Conservation (phyloP, 129 eudicot genomes). For the Solidago caesia region DNA sequence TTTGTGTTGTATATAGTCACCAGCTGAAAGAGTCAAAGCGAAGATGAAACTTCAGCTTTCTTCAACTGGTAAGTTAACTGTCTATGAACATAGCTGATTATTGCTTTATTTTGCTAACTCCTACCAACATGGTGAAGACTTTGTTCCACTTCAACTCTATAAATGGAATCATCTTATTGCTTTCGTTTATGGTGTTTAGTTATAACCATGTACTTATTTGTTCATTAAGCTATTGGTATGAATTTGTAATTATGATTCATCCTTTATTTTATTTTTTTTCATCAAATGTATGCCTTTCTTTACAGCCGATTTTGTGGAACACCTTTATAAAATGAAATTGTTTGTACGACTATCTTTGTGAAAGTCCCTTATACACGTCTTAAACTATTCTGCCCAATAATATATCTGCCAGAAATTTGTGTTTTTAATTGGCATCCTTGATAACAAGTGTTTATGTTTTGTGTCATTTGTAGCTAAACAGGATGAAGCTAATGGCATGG, state of each 20-base stretch:
- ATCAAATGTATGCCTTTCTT: background rate
- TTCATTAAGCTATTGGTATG: background rate
- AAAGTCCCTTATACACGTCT: too few relatives aligned
- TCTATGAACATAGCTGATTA: background rate
- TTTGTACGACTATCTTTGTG: background rate
- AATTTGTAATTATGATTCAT: background rate
- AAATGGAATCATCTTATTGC: background rate
- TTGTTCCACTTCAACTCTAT: background rate
- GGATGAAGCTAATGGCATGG: constrained; percentile 64
- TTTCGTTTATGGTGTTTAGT: constrained; percentile 8
- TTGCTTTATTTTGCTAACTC: constrained; percentile 14
- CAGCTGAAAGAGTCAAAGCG: constrained; percentile 92
- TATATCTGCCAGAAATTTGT: background rate
- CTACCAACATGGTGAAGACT: background rate
- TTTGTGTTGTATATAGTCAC: constrained; percentile 48
- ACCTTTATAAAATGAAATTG: background rate
- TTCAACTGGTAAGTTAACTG: constrained; percentile 59
- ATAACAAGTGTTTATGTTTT: background rate
- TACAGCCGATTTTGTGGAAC: background rate
- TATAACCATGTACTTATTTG: background rate
- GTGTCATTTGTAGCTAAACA: constrained; percentile 57
- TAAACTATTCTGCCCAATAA: too few relatives aligned
- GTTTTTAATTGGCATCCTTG: background rate
- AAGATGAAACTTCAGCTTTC: constrained; percentile 96
- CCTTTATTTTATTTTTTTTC: background rate